Evolutionary conservation across 2,329 filamentous ascomycete species (phyloP).

Genomic region (Xylariaceae sp.): DNA sequence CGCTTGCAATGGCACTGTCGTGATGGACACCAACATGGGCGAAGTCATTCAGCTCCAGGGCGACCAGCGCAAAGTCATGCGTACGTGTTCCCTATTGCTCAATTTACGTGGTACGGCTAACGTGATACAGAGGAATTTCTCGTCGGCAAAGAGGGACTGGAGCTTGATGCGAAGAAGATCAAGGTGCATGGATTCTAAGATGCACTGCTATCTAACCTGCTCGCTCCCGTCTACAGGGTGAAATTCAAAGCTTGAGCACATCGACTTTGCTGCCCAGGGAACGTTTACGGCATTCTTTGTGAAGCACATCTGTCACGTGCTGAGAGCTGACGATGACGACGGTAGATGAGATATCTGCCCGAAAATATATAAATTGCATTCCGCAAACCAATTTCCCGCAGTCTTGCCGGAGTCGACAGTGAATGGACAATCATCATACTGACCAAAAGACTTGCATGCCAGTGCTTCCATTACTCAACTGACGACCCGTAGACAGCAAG

Average conservation of each 20-base stretch:
- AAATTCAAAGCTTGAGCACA: neutral
- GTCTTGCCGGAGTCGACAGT: no score
- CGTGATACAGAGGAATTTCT: constrained; percentile 69
- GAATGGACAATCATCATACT: no score
- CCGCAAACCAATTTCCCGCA: no score
- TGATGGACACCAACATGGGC: constrained; percentile 92
- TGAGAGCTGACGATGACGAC: no score
- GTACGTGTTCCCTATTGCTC: constrained; percentile 5
- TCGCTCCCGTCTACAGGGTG: neutral
- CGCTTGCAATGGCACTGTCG: constrained; percentile 99
- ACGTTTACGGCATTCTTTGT: no score
- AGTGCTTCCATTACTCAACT: no score
- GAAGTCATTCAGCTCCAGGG: constrained; percentile 99
- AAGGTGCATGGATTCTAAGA: constrained; percentile 70
- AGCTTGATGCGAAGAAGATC: constrained; percentile 93
- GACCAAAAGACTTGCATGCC: no score
- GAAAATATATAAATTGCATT: no score
- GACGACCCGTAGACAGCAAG: no score
- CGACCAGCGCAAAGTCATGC: constrained; percentile 97
- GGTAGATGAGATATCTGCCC: no score
- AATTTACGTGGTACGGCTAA: constrained; percentile 3
- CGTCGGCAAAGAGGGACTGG: constrained; percentile 87
- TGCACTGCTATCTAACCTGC: constrained; percentile 6
- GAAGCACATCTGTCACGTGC: no score
- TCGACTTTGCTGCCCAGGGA: no score